Evolutionary conservation across 345 rosid genomes (phyloP), one percentile per base, ranked within the genome.

Genomic region (Heritiera fomes): DNA sequence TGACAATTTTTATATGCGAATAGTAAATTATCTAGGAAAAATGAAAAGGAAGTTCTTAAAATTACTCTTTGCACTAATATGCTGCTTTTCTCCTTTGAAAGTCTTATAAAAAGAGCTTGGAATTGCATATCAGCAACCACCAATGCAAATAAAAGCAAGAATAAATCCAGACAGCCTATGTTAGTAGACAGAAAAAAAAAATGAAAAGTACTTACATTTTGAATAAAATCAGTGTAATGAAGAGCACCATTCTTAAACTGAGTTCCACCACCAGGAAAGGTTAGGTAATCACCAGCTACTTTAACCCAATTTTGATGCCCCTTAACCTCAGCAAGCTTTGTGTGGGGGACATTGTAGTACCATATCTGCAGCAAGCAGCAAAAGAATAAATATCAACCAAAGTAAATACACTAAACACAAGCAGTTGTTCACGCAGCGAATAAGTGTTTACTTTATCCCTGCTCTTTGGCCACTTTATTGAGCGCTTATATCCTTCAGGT

Each of bases 381-480:
- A 17, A 58, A 17, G 34, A 62, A 86, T 14, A 72, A 20, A 71
- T 68, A 9, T 76, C 30, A 64, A 75, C 34, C 61, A 34, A 45
- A 71, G 63, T 20, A 50, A 53, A 47, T 70, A 70, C 32, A 17
- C 28, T 23, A 47, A 45, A 45, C 46, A 17, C 69, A 72, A 38
- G 74, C 46, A 17, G 28, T 79, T 28, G 45, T 52, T 23, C 9
- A 63, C 46, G 50, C 58, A 23, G 23, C 28, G 41, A 23, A 68
- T 40, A 45, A 50, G 78, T n/a, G 32, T 53, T 80, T 68, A 89
- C 97, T 92, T 90, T 91, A 65, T 88, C 92, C 85, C 95, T 90
- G 86, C 98, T 93, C 77, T 79, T 87, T 69, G 98, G 98, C 98
- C 98, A 93, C 84, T 85, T 87, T 77, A 90, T 83, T 71, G 98